Conservation (phyloP, 1,139 yeast genomes). For the Blastobotrys malaysiensis region DNA sequence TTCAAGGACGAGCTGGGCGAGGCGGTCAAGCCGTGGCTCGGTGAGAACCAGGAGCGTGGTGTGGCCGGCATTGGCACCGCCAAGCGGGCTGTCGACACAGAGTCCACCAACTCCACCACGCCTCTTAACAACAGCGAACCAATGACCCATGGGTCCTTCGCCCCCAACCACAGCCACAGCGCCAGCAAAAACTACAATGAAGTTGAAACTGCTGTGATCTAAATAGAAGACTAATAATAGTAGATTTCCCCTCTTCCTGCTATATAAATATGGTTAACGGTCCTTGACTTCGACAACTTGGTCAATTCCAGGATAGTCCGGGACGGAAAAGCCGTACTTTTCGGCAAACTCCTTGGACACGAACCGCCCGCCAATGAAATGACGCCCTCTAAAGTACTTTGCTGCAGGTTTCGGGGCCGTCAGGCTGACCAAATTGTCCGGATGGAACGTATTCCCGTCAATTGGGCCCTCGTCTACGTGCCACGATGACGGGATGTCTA, state of each 20-base stretch:
- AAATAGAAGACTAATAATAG: background rate
- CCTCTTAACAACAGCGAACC: background rate
- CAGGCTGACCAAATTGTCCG: slow-evolving; percentile 68
- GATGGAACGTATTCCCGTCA: slow-evolving; percentile 38
- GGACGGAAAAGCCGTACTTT: slow-evolving; percentile 64
- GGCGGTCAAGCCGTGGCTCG: slow-evolving; percentile 43
- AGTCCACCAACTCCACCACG: slow-evolving; percentile 2
- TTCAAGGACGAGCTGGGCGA: slow-evolving; percentile 35
- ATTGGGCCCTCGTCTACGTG: slow-evolving; percentile 84
- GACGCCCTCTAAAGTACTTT: slow-evolving; percentile 44
- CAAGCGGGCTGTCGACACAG: slow-evolving; percentile 10
- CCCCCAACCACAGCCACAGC: background rate
- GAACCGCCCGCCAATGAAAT: slow-evolving; percentile 89
- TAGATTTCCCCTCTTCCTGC: background rate
- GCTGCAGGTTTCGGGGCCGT: slow-evolving; percentile 96
- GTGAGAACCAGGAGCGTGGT: slow-evolving; percentile 36
- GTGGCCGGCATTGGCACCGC: slow-evolving; percentile 41
- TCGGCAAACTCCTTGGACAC: slow-evolving; percentile 59
- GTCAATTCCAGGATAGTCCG: slow-evolving; percentile 48
- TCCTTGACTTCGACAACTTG: slow-evolving; percentile 37
- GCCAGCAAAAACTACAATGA: too few species aligned
- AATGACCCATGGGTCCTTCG: background rate
- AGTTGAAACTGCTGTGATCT: background rate
- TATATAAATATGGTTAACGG: background rate
- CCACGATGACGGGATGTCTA: slow-evolving; percentile 97